Evolutionary conservation across 768 basidiomycete species (phyloP).

Genomic region (Mrakia hoshinonis): DNA sequence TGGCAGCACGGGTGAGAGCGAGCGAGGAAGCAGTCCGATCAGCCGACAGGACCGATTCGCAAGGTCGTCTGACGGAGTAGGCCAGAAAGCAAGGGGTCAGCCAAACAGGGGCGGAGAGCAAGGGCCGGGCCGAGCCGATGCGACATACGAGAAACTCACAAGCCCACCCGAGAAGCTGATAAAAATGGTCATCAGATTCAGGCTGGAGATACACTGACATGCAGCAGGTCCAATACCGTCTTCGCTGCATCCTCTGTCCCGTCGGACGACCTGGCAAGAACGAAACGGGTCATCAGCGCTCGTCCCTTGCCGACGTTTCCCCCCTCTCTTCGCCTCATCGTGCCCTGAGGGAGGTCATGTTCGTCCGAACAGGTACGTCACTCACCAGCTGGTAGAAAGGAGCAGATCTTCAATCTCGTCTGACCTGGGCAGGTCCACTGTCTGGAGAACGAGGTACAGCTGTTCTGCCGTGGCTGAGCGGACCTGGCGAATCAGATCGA

Average conservation of each 20-base stretch:
- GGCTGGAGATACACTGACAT: neutral
- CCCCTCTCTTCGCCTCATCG: neutral
- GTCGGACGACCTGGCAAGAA: neutral
- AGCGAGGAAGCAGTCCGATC: too few species aligned
- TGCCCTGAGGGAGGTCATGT: too few species aligned
- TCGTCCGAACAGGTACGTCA: neutral
- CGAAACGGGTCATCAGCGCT: neutral
- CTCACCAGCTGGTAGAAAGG: conserved; percentile 29
- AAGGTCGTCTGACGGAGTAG: too few species aligned
- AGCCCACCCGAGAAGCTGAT: too few species aligned
- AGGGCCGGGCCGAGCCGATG: too few species aligned
- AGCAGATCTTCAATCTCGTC: conserved; percentile 31
- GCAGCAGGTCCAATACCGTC: neutral
- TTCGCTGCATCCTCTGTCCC: neutral
- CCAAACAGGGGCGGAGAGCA: too few species aligned
- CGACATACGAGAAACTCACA: too few species aligned
- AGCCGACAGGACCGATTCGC: too few species aligned
- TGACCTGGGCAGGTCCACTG: conserved; percentile 48
- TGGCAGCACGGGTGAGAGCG: too few species aligned
- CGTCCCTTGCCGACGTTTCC: neutral
- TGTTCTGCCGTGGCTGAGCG: conserved; percentile 73
- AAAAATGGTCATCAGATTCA: neutral
- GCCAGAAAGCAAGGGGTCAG: too few species aligned
- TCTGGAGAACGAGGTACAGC: conserved; percentile 67
- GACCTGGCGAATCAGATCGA: conserved; percentile 47